Evolutionary conservation across 306 rosid species (phyloP).

Genomic region (Argentina anserina): DNA sequence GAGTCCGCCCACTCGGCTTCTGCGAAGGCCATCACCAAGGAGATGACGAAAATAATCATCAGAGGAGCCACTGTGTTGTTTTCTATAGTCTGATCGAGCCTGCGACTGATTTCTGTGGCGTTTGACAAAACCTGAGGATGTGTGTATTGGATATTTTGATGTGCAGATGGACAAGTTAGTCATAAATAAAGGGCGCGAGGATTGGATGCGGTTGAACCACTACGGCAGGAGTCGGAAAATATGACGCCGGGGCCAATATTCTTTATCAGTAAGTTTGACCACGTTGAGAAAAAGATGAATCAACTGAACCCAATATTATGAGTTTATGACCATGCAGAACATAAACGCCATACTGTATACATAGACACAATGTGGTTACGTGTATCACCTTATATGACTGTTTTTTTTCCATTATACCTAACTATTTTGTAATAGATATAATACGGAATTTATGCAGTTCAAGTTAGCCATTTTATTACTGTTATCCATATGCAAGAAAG

Average conservation of each 20-base stretch:
- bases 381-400: no score
- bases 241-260: not conserved
- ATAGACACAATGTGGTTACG: no score
- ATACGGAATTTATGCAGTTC: no score
- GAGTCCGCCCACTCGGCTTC: slow-evolving; percentile 31
- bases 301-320: no score
- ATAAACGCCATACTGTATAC: no score
- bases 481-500: no score
- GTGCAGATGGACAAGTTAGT: not conserved
- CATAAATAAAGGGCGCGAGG: not conserved
- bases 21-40: slow-evolving; percentile 8
- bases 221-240: not conserved
- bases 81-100: slow-evolving; percentile 44
- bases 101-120: not conserved
- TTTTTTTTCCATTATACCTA: no score
- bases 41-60: slow-evolving; percentile 9
- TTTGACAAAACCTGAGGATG: not conserved
- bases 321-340: no score
- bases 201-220: not conserved
- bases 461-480: no score
- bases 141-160: not conserved
- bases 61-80: slow-evolving; percentile 14
- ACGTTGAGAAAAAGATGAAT: not conserved
- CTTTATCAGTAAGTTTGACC: not conserved
- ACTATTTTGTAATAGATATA: no score